A percentile compares a stretch with the other conserved stretches of the same genome.
These are phyloP conservation scores for Plenodomus tracheiphilus DNA, from an alignment of 2,329 filamentous ascomycete genomes.

Conservation along the genomic window DNA sequence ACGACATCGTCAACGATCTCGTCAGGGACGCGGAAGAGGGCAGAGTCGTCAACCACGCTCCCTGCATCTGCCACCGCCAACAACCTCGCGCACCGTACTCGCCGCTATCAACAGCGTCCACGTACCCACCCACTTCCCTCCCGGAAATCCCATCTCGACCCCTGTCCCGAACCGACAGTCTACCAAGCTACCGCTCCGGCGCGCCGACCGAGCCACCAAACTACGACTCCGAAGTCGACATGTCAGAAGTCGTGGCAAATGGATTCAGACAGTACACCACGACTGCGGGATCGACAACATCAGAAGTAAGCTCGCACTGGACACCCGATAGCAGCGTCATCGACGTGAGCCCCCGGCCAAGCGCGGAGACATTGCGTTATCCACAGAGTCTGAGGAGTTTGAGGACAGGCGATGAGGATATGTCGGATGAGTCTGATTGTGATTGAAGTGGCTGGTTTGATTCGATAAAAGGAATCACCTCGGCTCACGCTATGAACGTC, in stretches of 20 bases:
- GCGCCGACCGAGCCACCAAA: constrained; percentile 44
- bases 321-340: constrained; percentile 45
- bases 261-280: constrained; percentile 48
- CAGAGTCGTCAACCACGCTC: constrained; percentile 11
- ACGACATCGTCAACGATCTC: constrained; percentile 57
- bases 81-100: constrained; percentile 21
- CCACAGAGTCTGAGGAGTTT: constrained; percentile 28
- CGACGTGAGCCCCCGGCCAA: constrained; percentile 44
- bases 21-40: constrained; percentile 47
- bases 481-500: neutral
- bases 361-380: constrained; percentile 42
- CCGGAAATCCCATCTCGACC: constrained; percentile 40
- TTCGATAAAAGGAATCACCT: neutral
- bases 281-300: constrained; percentile 13
- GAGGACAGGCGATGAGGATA: constrained; percentile 26
- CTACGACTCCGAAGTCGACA: constrained; percentile 48
- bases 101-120: constrained; percentile 34
- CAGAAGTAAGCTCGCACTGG: constrained; percentile 33
- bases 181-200: constrained; percentile 52
- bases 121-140: constrained; percentile 34
- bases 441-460: too few species aligned
- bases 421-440: constrained; percentile 15
- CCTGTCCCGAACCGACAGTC: constrained; percentile 43
- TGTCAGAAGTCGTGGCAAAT: constrained; percentile 45
- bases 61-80: constrained; percentile 25